phyloP scores from a whole-genome alignment of 768 basidiomycete genomes.

The Amanita rubescens region DNA sequence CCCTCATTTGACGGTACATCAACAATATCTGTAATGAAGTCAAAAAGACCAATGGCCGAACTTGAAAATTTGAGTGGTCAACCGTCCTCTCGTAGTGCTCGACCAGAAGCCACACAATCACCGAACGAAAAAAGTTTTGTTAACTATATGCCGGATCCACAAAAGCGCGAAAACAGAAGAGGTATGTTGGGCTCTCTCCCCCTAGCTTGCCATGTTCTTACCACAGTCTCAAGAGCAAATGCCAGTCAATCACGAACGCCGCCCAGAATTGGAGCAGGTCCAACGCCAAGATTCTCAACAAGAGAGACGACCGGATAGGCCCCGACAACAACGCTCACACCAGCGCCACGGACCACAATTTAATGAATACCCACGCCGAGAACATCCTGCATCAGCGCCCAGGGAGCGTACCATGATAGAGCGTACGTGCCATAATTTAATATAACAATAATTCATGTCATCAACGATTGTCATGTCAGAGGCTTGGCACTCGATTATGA shows the following conservation, averaged over 20 bases:
- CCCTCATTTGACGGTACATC: constrained; percentile 31
- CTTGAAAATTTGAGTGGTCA: background rate
- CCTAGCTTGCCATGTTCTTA: background rate
- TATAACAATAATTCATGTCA: constrained; percentile 4
- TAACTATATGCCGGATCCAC: background rate
- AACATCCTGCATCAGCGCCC: constrained; percentile 8
- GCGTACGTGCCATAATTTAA: constrained; percentile 24
- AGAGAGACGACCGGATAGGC: constrained; percentile 1
- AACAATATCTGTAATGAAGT: background rate
- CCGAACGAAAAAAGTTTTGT: constrained; percentile 3
- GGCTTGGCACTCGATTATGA: constrained; percentile 62
- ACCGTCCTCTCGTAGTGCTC: background rate
- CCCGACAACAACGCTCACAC: constrained; percentile 10
- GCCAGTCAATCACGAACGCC: background rate
- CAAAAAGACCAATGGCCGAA: background rate
- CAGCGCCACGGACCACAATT: background rate
- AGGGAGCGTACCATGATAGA: constrained; percentile 39
- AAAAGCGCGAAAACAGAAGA: background rate
- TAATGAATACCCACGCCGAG: constrained; percentile 6
- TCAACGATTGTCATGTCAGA: constrained; percentile 34
- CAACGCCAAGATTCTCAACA: background rate
- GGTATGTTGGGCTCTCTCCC: background rate
- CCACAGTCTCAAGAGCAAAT: background rate
- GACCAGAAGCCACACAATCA: background rate
- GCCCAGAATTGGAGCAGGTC: background rate